These are phyloP conservation scores for Didymella glomerata DNA, from an alignment of 2,329 filamentous ascomycete species.

Conservation along the genomic window DNA sequence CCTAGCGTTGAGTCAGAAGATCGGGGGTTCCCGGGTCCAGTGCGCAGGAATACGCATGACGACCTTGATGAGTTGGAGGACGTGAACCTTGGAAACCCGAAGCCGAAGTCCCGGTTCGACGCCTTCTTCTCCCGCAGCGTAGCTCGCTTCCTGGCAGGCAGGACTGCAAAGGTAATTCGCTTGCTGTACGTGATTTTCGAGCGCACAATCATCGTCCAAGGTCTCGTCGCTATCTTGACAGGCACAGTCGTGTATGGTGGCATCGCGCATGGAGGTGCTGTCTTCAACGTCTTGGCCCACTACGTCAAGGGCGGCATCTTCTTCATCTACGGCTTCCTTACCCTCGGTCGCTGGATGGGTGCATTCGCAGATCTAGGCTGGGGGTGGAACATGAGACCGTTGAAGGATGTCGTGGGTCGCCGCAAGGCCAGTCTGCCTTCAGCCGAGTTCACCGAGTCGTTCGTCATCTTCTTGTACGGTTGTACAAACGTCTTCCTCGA, in stretches of 20 bases:
- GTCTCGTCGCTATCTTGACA: conserved; percentile 75
- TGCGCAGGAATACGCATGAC: conserved; percentile 51
- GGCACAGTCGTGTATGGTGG: conserved; percentile 81
- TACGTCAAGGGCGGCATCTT: conserved; percentile 96
- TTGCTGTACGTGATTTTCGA: conserved; percentile 74
- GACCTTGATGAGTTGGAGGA: conserved; percentile 57
- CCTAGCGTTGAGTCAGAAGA: conserved; percentile 61
- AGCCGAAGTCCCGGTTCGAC: conserved; percentile 57
- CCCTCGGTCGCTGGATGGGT: conserved; percentile 87
- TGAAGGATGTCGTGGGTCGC: conserved; percentile 63
- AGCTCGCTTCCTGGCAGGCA: conserved; percentile 63
- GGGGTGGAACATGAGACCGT: conserved; percentile 90
- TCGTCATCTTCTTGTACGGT: conserved; percentile 90
- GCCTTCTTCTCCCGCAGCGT: conserved; percentile 63
- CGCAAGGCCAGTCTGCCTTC: conserved; percentile 72
- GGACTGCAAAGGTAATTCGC: conserved; percentile 65
- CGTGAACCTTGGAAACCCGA: conserved; percentile 55
- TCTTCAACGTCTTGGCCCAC: conserved; percentile 90
- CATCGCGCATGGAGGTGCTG: conserved; percentile 74
- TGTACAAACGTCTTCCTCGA: conserved; percentile 91
- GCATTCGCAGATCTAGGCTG: conserved; percentile 90
- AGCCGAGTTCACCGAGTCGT: conserved; percentile 88
- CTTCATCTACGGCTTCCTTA: conserved; percentile 89
- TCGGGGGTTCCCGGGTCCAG: conserved; percentile 49
- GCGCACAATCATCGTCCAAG: conserved; percentile 78